These are phyloP conservation scores for Aspergillus sp. DNA, from an alignment of 2,329 filamentous ascomycete genomes.

Conservation along the genomic window DNA sequence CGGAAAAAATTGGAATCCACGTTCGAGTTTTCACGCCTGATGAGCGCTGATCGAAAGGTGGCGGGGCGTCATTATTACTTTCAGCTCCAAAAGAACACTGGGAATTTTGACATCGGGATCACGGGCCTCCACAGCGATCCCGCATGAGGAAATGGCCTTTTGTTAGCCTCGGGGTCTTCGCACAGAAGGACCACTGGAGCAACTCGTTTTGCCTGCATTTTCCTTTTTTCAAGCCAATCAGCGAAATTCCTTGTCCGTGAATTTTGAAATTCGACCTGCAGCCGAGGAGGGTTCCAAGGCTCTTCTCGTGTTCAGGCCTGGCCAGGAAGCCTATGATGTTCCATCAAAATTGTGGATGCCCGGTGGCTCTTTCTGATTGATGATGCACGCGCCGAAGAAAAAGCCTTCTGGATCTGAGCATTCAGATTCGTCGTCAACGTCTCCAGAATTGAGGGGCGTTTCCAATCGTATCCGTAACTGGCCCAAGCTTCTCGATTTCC, in stretches of 20 bases:
- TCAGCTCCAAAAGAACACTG: not conserved
- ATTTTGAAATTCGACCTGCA: slow-evolving; percentile 27
- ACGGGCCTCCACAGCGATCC: not conserved
- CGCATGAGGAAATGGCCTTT: slow-evolving; percentile 21
- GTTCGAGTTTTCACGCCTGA: not conserved
- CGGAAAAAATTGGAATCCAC: not conserved
- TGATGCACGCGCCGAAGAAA: slow-evolving; percentile 9
- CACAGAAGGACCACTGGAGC: slow-evolving; percentile 21
- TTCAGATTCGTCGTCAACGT: slow-evolving; percentile 17
- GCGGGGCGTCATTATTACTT: not conserved
- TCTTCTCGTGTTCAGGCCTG: slow-evolving; percentile 12
- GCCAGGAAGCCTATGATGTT: slow-evolving; percentile 9
- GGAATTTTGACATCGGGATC: not conserved
- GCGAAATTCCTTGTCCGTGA: slow-evolving; percentile 27
- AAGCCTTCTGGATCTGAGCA: not conserved
- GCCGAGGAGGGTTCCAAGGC: slow-evolving; percentile 25
- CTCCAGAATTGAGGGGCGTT: slow-evolving; percentile 18
- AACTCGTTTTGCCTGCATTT: slow-evolving; percentile 14
- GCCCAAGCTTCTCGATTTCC: slow-evolving; percentile 32
- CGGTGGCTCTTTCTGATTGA: slow-evolving; percentile 11
- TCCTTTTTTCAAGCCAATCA: slow-evolving; percentile 28
- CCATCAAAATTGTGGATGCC: not conserved
- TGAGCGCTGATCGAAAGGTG: not conserved
- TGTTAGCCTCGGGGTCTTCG: slow-evolving; percentile 23
- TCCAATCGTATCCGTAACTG: slow-evolving; percentile 23